phyloP scores from a whole-genome alignment of 192 early-diverging fungal genomes.

The Diversispora epigaea region DNA sequence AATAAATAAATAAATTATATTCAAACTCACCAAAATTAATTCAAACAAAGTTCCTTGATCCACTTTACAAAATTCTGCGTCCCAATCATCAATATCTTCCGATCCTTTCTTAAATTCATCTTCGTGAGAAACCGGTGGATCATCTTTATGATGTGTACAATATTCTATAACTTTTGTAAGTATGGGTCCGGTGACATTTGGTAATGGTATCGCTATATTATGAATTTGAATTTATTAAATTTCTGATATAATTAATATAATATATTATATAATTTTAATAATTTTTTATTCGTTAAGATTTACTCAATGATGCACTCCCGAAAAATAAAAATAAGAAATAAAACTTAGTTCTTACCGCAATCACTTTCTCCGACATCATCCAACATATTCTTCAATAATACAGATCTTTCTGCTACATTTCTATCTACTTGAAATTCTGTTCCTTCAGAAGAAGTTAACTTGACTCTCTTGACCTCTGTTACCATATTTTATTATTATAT shows the following conservation, averaged over 20 bases:
- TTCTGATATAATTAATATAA: background rate
- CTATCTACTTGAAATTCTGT: constrained; percentile 61
- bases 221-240: too few relatives aligned
- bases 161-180: constrained; percentile 87
- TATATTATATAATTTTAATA: background rate
- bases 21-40: constrained; percentile 65
- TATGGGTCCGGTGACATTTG: constrained; percentile 88
- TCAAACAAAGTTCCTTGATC: constrained; percentile 95
- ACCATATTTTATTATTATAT: background rate
- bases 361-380: constrained; percentile 72
- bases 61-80: constrained; percentile 85
- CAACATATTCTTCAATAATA: constrained; percentile 77
- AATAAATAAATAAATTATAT: background rate
- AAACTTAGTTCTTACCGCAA: constrained; percentile 33
- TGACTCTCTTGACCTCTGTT: constrained; percentile 33
- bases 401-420: constrained; percentile 65
- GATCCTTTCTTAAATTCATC: constrained; percentile 59
- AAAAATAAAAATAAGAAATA: too few relatives aligned
- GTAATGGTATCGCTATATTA: constrained; percentile 71
- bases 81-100: constrained; percentile 86
- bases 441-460: constrained; percentile 49
- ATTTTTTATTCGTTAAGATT: too few relatives aligned
- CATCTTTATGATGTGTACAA: constrained; percentile 79
- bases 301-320: too few relatives aligned
- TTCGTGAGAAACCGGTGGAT: constrained; percentile 51